Conservation (phyloP, 495 filamentous ascomycete genomes). For the Penicillium argentinense region DNA sequence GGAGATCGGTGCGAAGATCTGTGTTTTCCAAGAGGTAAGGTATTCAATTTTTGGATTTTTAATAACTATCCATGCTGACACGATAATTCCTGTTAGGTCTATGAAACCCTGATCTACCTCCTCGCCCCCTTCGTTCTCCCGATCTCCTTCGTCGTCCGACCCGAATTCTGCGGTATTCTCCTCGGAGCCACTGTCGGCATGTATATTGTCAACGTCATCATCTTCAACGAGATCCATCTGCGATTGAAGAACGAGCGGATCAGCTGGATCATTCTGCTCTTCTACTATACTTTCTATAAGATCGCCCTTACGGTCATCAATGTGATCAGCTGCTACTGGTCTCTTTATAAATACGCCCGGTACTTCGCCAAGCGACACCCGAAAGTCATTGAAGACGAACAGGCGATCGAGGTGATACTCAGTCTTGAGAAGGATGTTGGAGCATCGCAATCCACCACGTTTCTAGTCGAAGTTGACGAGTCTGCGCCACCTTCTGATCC, state of each 20-base stretch:
- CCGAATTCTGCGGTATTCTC: constrained; percentile 35
- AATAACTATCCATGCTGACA: background rate
- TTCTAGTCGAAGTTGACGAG: background rate
- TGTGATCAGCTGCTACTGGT: constrained; percentile 43
- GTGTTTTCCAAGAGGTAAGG: constrained; percentile 62
- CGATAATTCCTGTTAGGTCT: constrained; percentile 26
- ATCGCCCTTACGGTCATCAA: constrained; percentile 40
- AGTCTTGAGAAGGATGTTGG: constrained; percentile 21
- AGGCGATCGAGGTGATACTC: constrained; percentile 40
- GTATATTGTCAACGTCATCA: constrained; percentile 37
- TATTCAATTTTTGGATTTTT: background rate
- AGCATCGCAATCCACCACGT: background rate
- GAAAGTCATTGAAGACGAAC: constrained; percentile 43
- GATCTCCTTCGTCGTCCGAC: constrained; percentile 43
- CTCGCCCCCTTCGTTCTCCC: constrained; percentile 47
- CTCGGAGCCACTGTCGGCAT: constrained; percentile 31
- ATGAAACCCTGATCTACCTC: constrained; percentile 48
- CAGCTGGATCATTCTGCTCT: constrained; percentile 22
- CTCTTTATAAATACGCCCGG: constrained; percentile 41
- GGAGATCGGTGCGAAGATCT: constrained; percentile 58
- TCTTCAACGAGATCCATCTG: constrained; percentile 49
- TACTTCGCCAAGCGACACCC: constrained; percentile 45
- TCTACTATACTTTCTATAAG: constrained; percentile 45
- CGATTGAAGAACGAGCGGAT: constrained; percentile 39
- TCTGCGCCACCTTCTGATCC: background rate